Conservation (phyloP, 805 yeast genomes). For the Candida chauliodis region DNA sequence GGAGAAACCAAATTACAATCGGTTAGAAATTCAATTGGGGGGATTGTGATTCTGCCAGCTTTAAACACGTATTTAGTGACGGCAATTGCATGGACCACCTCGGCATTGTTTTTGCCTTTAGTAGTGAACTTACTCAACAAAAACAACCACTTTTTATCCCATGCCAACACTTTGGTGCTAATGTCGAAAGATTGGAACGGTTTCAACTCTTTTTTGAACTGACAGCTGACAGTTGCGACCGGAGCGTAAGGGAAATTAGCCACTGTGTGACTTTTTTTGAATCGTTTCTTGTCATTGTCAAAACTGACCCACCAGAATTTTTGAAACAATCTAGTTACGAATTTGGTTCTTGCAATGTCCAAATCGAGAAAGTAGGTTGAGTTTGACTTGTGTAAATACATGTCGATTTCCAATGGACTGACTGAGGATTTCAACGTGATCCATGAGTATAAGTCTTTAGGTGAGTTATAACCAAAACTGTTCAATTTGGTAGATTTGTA, state of each 20-base stretch:
- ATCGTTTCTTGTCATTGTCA: constrained; percentile 36
- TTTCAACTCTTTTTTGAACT: constrained; percentile 69
- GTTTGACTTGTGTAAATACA: constrained; percentile 84
- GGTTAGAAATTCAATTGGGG: constrained; percentile 57
- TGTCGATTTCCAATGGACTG: constrained; percentile 78
- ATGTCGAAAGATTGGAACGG: constrained; percentile 61
- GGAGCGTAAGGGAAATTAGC: constrained; percentile 62
- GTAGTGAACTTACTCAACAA: constrained; percentile 60
- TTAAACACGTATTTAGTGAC: constrained; percentile 74
- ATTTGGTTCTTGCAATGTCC: constrained; percentile 71
- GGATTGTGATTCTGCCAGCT: constrained; percentile 68
- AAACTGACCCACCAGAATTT: constrained; percentile 47
- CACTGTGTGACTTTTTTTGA: constrained; percentile 17
- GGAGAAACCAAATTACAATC: constrained; percentile 55
- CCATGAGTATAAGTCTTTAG: constrained; percentile 41
- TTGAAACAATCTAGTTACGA: constrained; percentile 56
- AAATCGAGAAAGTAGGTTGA: constrained; percentile 79
- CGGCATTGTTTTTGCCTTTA: constrained; percentile 20
- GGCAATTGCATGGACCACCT: constrained; percentile 57
- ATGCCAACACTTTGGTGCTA: constrained; percentile 60
- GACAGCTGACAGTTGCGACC: constrained; percentile 65
- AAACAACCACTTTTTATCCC: constrained; percentile 88
- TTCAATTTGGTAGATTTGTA: constrained; percentile 23
- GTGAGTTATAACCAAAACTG: constrained; percentile 29
- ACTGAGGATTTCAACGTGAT: constrained; percentile 49